Conservation (phyloP, 768 basidiomycete genomes). For the Tulasnella sp. region DNA sequence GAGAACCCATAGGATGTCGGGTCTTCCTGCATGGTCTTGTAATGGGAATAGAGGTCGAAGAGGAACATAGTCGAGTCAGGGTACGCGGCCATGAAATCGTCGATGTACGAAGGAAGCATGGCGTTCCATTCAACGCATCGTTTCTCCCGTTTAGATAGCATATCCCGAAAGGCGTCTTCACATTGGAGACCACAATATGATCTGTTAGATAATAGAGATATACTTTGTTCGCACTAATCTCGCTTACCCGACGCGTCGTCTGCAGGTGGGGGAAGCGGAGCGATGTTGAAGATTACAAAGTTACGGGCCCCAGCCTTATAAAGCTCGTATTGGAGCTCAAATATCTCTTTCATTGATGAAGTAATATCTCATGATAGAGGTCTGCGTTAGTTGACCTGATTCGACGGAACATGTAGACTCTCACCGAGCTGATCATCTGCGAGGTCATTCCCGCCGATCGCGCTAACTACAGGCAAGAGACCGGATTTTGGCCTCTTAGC, state of each 20-base stretch:
- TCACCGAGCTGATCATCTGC: neutral
- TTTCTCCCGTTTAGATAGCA: neutral
- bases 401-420: neutral
- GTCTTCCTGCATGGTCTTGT: slow-evolving; percentile 37
- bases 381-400: neutral
- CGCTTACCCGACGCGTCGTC: neutral
- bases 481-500: neutral
- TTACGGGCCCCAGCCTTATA: slow-evolving; percentile 39
- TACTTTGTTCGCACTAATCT: neutral
- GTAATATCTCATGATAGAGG: neutral
- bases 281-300: slow-evolving; percentile 50
- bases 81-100: slow-evolving; percentile 31
- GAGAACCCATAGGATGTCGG: slow-evolving; percentile 33
- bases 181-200: neutral
- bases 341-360: slow-evolving; percentile 16
- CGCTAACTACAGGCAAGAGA: slow-evolving; percentile 34
- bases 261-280: slow-evolving; percentile 25
- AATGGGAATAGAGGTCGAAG: slow-evolving; percentile 29
- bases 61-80: slow-evolving; percentile 37
- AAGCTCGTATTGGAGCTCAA: slow-evolving; percentile 36
- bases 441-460: slow-evolving; percentile 55
- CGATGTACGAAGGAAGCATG: slow-evolving; percentile 24
- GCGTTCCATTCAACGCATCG: slow-evolving; percentile 34
- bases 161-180: neutral
- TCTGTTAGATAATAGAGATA: neutral